phyloP scores from a whole-genome alignment of 768 basidiomycete genomes.

The Hydnum rufescens region DNA sequence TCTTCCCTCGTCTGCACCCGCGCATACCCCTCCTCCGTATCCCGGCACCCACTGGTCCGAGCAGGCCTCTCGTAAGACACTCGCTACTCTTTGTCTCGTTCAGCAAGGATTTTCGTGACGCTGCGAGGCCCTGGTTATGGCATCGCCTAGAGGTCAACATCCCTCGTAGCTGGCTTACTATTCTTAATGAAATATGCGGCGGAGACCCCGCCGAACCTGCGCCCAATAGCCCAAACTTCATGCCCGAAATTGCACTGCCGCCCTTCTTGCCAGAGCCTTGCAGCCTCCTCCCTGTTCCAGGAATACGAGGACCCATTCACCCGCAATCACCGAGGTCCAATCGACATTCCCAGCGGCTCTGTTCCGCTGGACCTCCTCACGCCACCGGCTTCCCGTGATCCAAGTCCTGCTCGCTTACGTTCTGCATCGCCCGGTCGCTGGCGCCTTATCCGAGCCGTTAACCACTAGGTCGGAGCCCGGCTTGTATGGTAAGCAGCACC shows the following conservation, averaged over 20 bases:
- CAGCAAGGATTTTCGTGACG: slow-evolving; percentile 56
- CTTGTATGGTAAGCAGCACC: slow-evolving; percentile 41
- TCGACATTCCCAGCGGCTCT: slow-evolving; percentile 11
- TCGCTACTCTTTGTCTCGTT: slow-evolving; percentile 58
- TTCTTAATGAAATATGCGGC: slow-evolving; percentile 62
- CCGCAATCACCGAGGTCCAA: no score
- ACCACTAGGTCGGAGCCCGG: slow-evolving; percentile 54
- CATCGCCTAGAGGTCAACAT: slow-evolving; percentile 63
- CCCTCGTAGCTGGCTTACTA: slow-evolving; percentile 65
- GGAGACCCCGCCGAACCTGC: slow-evolving; percentile 27
- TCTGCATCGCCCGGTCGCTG: slow-evolving; percentile 65
- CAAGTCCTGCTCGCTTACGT: slow-evolving; percentile 59
- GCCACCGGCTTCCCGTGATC: slow-evolving; percentile 64
- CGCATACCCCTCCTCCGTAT: slow-evolving; percentile 49
- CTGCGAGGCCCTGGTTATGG: slow-evolving; percentile 82
- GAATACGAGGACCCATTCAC: no score
- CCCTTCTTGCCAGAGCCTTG: background rate
- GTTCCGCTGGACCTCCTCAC: slow-evolving; percentile 60
- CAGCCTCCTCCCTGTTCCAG: no score
- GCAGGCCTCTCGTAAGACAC: slow-evolving; percentile 37
- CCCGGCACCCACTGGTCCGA: slow-evolving; percentile 57
- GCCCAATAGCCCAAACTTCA: no score
- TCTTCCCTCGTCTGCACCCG: slow-evolving; percentile 24
- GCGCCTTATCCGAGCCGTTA: slow-evolving; percentile 63
- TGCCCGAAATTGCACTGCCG: background rate